Percentiles rank a stretch among this genome's conserved stretches.
phyloP scores from a whole-genome alignment of 129 eudicot species.

The Arctium minus region DNA sequence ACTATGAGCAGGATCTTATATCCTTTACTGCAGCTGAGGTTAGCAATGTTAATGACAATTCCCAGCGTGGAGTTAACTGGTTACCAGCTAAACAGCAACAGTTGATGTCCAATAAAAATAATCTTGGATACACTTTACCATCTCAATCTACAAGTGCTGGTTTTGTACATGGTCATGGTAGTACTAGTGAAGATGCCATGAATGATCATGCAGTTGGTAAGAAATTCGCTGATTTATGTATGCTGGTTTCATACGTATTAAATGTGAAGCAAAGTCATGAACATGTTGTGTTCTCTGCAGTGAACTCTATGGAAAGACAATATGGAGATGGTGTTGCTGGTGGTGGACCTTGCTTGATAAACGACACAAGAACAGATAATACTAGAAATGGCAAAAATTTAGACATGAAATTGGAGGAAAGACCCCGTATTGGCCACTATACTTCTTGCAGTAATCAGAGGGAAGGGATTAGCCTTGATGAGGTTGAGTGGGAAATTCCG shows the following conservation, averaged over 20 bases:
- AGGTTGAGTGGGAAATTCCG: constrained; percentile 81
- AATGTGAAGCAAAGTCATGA: constrained; percentile 5
- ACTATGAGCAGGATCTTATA: constrained; percentile 39
- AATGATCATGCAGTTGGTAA: constrained; percentile 28
- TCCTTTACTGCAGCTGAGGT: constrained; percentile 30
- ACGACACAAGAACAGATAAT: constrained; percentile 14
- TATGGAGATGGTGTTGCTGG: constrained; percentile 15
- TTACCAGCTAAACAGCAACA: constrained; percentile 5
- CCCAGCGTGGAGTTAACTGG: constrained; percentile 20
- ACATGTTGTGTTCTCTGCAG: constrained; percentile 12
- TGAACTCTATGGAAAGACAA: constrained; percentile 18
- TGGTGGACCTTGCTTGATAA: constrained; percentile 19
- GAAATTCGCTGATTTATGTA: constrained; percentile 18
- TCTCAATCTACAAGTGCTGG: constrained; percentile 20
- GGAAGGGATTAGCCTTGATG: constrained; percentile 56
- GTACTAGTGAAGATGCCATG: constrained; percentile 15
- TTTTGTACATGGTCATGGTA: constrained; percentile 9
- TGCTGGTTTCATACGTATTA: constrained; percentile 4
- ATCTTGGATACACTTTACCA: constrained; percentile 18
- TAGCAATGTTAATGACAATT: not conserved
- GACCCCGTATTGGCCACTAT: constrained; percentile 10
- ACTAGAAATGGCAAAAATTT: constrained; percentile 5
- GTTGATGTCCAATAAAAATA: constrained; percentile 7
- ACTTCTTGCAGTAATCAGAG: constrained; percentile 26
- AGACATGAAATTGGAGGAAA: constrained; percentile 15